Evolutionary conservation across 768 basidiomycete genomes (phyloP).

Genomic region (Lactarius trivialis): DNA sequence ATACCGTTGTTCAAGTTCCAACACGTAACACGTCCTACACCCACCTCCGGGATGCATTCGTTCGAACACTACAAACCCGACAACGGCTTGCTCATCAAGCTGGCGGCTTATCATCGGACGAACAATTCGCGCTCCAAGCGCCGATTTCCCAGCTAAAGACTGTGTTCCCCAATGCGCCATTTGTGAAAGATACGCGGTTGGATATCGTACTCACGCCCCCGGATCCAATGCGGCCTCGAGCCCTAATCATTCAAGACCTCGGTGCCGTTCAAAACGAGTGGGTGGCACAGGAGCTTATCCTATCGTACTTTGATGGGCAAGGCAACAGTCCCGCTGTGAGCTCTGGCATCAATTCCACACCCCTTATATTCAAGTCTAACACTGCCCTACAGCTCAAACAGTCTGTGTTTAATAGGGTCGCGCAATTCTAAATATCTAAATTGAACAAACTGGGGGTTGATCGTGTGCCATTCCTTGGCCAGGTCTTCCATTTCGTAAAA

Average conservation of each 20-base stretch:
- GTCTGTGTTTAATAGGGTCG: constrained; percentile 37
- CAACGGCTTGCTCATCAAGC: constrained; percentile 46
- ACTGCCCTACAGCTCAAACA: constrained; percentile 40
- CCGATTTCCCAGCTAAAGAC: constrained; percentile 70
- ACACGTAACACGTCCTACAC: constrained; percentile 70
- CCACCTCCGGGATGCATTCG: constrained; percentile 78
- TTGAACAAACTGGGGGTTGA: not conserved
- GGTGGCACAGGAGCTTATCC: constrained; percentile 65
- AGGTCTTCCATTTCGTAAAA: not conserved
- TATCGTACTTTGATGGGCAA: constrained; percentile 67
- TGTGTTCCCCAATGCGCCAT: constrained; percentile 63
- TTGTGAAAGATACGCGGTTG: constrained; percentile 59
- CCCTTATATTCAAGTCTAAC: not conserved
- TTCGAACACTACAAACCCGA: constrained; percentile 63
- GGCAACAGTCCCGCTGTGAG: constrained; percentile 68
- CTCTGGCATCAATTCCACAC: constrained; percentile 12
- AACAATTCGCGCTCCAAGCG: constrained; percentile 48
- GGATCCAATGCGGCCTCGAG: constrained; percentile 42
- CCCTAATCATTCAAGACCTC: constrained; percentile 62
- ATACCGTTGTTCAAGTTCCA: constrained; percentile 47
- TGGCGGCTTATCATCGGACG: constrained; percentile 51
- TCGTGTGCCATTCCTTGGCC: not conserved
- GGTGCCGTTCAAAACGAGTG: constrained; percentile 67
- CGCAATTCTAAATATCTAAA: constrained; percentile 2
- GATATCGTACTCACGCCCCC: constrained; percentile 62